Evolutionary conservation across 2,329 filamentous ascomycete species (phyloP), one percentile per base, ranked within the genome.

Genomic region (Fusarium solani-melongenae): DNA sequence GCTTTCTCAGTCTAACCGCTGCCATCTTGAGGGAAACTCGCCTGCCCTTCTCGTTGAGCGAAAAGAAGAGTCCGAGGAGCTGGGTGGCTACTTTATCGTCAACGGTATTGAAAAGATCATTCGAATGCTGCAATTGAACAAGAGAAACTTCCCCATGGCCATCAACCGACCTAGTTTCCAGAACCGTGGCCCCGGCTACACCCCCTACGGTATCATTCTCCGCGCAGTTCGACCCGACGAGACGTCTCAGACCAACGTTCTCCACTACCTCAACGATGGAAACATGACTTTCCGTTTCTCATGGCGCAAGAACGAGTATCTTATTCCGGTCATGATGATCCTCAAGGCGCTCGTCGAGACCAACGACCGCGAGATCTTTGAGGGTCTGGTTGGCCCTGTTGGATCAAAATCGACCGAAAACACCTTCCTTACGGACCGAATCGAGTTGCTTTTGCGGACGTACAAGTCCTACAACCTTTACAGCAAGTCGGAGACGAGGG

Each of bases 101-200:
- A 99, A 99, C 82, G 96, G 96, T 74, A 98, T 95, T 79, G 96
- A 99, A 83, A 98, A 98, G 86, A 90, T 98, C 66, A 95, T 98
- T 77, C 94, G 96, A 80, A 91, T 98, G 86, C 88, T 99, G 71
- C 92, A 98, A 73, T 90, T 98, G 71, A 94, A 95, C 81, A 91
- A 94, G 83, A 90, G 96, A 79, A 99, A 99, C 83, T 98, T 94
- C 80, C 96, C 96, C 59, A 93, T 98, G 90, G 96, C 96, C 55
- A 98, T 98, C 82, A 90, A 94, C 77, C 93, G 96, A 80, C 92
- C 93, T 57, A 97, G 95, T 76, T 99, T 98, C 85, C 89, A 90
- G 73, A 95, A 94, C 78, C 92, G 96, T 85, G 96, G 96, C 39
- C 88, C 92, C 22, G 90, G 93, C 70, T 99, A 98, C 84, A 97